A percentile compares a stretch with the other conserved stretches of the same genome.
Evolutionary conservation across 1,284 basidiomycete genomes (phyloP).

Genomic region (Mrakiaceae sp.): DNA sequence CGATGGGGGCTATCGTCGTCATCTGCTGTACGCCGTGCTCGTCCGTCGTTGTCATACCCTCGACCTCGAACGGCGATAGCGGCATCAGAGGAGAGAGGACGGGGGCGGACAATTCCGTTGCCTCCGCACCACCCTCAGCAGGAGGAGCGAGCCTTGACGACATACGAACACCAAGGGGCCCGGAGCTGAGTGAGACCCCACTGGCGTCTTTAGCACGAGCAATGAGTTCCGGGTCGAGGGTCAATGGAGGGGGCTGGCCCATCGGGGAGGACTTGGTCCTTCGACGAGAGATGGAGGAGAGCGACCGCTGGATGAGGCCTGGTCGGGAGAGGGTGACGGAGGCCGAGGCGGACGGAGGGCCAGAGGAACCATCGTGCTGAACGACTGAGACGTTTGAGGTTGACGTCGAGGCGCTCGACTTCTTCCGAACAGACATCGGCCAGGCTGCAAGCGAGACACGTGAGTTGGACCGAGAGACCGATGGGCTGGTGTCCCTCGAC

Average conservation of each 20-base stretch:
- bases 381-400: no score
- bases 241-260: background rate
- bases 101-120: no score
- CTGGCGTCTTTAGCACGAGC: background rate
- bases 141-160: background rate
- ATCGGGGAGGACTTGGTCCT: background rate
- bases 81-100: background rate
- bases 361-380: background rate
- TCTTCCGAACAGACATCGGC: no score
- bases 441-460: background rate
- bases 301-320: constrained; percentile 8
- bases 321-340: background rate
- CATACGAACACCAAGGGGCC: background rate
- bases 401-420: no score
- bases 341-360: background rate
- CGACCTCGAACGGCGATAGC: background rate
- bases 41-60: background rate
- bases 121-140: background rate
- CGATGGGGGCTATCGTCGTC: no score
- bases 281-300: constrained; percentile 9
- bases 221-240: background rate
- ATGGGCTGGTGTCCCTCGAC: no score
- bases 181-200: background rate
- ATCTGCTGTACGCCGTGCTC: no score
- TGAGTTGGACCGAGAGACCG: background rate